Evolutionary conservation across 305 asterid genomes (phyloP).

Genomic region (Solanum hybrid): DNA sequence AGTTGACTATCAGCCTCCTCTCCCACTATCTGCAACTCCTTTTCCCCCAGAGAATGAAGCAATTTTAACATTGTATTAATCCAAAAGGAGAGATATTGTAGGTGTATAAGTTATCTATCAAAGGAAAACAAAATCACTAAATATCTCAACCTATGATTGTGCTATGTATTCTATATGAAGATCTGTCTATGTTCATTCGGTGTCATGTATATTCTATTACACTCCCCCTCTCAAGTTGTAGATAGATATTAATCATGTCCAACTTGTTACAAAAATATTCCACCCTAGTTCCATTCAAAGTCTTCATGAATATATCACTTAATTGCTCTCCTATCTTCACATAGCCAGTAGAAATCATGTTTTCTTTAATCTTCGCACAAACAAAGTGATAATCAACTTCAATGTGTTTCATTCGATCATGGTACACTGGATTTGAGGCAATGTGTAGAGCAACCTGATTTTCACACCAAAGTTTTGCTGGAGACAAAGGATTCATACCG

Average conservation of each 20-base stretch:
- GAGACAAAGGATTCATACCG: not conserved
- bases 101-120: not conserved
- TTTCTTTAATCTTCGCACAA: too few species aligned
- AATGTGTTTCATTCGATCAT: not conserved
- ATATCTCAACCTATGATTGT: not conserved
- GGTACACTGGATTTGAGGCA: not conserved
- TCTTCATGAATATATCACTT: too few species aligned
- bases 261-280: too few species aligned
- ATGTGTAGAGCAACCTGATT: not conserved
- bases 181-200: not conserved
- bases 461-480: not conserved
- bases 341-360: too few species aligned
- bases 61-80: not conserved
- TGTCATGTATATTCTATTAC: not conserved
- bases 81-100: not conserved
- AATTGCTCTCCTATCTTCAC: too few species aligned
- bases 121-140: not conserved
- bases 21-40: too few species aligned
- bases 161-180: not conserved
- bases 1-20: too few species aligned
- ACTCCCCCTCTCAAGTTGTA: not conserved
- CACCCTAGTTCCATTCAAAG: too few species aligned
- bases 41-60: not conserved
- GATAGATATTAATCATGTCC: not conserved
- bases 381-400: too few species aligned